phyloP scores from a whole-genome alignment of 495 filamentous ascomycete species.

The Amniculicola lignicola region DNA sequence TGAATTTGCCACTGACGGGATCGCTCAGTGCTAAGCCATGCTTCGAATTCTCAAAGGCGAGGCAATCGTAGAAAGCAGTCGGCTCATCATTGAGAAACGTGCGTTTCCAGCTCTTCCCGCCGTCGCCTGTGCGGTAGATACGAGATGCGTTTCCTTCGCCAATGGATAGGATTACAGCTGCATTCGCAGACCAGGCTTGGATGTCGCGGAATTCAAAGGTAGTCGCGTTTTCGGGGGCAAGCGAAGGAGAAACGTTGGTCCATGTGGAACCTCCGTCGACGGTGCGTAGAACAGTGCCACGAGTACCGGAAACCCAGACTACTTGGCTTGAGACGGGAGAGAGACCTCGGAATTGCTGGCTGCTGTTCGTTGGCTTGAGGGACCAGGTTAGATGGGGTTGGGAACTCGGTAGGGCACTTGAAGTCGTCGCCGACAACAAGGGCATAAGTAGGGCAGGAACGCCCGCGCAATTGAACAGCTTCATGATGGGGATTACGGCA shows the following conservation, averaged over 20 bases:
- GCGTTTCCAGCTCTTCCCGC: constrained; percentile 10
- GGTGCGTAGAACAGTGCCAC: constrained; percentile 14
- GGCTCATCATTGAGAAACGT: constrained; percentile 12
- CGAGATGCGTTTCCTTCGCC: constrained; percentile 13
- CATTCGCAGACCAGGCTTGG: constrained; percentile 5
- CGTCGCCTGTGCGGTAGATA: constrained; percentile 10
- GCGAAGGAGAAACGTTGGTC: constrained; percentile 8
- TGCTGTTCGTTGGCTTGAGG: constrained; percentile 15
- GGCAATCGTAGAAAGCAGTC: constrained; percentile 17
- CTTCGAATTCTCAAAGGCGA: constrained; percentile 16
- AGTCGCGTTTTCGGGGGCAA: constrained; percentile 6
- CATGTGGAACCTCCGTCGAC: constrained; percentile 10
- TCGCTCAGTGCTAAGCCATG: constrained; percentile 21
- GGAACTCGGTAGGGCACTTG: no score
- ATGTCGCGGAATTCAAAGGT: constrained; percentile 22
- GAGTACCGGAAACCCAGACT: constrained; percentile 20
- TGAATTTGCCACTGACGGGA: constrained; percentile 19
- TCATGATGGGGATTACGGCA: no score
- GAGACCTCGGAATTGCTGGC: constrained; percentile 18
- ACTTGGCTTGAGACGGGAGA: constrained; percentile 1
- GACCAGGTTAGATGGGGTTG: constrained; percentile 13
- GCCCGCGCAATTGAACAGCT: no score
- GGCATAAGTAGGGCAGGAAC: no score
- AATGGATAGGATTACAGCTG: constrained; percentile 10
- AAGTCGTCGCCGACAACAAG: no score